Evolutionary conservation across 176 grass and related monocot species (phyloP), one percentile per base, ranked within the genome.

Genomic region (Thalia dealbata): DNA sequence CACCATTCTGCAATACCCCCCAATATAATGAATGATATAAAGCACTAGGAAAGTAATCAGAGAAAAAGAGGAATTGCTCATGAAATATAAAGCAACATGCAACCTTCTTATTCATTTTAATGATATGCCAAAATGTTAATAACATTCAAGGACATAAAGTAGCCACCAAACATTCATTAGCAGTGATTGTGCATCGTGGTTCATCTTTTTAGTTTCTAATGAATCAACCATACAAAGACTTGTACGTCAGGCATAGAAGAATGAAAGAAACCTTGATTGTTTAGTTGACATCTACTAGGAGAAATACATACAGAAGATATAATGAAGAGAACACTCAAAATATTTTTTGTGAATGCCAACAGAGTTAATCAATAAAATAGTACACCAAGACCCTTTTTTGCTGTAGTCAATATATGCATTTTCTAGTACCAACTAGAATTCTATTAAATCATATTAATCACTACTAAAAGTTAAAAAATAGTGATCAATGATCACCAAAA

Each of bases 1-100:
- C 90, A 24, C 85, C 86, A 82, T 79, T 89, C 92, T 96, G 75
- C 28, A 76, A 82, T 18, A 19, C 3, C 3, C 3, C 3, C 18
- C 48, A 52, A 6, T 7, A 54, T 44, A 68, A 43, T 68, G 3
- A 72, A 54, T 52, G 44, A 52, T 10, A 12, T 30, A 72, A 28
- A 19, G 29, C 7, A 45, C 16, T 67, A 28, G 45, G n/a, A 22
- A 10, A 50, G 23, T 46, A 44, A 44, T 46, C 3, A 50, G 12
- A 70, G 14, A 9, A 70, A 26, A 44, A 45, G 7, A 46, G 48
- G 30, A 66, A 50, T 12, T 43, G 24, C 7, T 3, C 21, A 3
- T 70, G 32, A 46, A 21, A 19, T 22, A 58, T 5, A 56, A 23
- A n/a, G 18, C 16, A 18, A 48, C 45, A 48, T 13, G 6, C 6